Evolutionary conservation across 2,329 filamentous ascomycete genomes (phyloP).

Genomic region (Dactylellina leptospora): DNA sequence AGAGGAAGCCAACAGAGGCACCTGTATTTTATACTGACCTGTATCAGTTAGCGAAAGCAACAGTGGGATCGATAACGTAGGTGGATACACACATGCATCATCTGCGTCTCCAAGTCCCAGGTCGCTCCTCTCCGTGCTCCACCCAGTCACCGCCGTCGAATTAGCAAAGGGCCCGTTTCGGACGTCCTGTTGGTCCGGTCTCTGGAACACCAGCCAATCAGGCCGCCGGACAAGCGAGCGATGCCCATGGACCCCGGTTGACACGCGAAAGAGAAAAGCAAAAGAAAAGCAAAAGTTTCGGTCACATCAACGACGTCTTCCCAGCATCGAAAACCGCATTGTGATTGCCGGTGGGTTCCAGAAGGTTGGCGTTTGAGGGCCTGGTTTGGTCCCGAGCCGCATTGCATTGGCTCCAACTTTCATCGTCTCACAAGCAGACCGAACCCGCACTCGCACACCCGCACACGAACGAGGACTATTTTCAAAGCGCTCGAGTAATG

Average conservation of each 20-base stretch:
- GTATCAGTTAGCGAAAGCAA: slow-evolving; percentile 32
- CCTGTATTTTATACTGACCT: background rate
- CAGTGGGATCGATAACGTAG: background rate
- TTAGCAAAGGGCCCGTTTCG: slow-evolving; percentile 42
- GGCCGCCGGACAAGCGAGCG: slow-evolving; percentile 35
- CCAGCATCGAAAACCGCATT: too few relatives aligned
- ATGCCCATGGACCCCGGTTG: background rate
- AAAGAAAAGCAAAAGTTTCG: too few relatives aligned
- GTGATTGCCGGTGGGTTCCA: slow-evolving; percentile 11
- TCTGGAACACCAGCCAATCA: slow-evolving; percentile 24
- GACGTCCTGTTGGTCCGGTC: slow-evolving; percentile 36
- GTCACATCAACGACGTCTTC: too few relatives aligned
- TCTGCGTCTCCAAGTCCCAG: slow-evolving; percentile 17
- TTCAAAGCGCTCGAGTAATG: slow-evolving; percentile 16
- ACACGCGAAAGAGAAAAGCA: background rate
- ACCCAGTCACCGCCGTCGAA: background rate
- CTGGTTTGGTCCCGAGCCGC: slow-evolving; percentile 28
- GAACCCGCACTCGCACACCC: background rate
- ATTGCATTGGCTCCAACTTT: slow-evolving; percentile 4
- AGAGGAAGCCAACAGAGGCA: background rate
- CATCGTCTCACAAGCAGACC: slow-evolving; percentile 17
- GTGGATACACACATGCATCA: slow-evolving; percentile 10
- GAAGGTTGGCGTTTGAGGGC: slow-evolving; percentile 5
- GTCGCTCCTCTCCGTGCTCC: background rate
- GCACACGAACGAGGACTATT: background rate